A percentile compares a stretch with the other conserved stretches of the same genome.
Conservation (phyloP, 495 filamentous ascomycete species). For the Antarctomyces pellizariae region DNA sequence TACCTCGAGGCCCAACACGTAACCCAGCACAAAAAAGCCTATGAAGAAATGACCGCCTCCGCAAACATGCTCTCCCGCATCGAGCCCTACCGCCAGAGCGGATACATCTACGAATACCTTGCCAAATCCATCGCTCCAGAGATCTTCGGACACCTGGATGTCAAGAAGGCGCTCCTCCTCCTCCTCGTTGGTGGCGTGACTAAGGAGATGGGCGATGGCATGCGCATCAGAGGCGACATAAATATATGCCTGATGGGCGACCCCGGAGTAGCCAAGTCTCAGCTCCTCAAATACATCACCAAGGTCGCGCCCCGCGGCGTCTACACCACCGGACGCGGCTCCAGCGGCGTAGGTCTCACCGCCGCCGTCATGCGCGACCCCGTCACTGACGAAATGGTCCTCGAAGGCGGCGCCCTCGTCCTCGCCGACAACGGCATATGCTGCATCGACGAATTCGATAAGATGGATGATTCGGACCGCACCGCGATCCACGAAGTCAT, state of each 20-base stretch:
- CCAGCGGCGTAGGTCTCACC: conserved; percentile 89
- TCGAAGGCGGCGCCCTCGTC: conserved; percentile 89
- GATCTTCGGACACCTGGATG: conserved; percentile 88
- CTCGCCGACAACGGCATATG: conserved; percentile 95
- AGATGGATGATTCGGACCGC: conserved; percentile 93
- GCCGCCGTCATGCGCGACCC: conserved; percentile 97
- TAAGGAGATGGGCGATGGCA: conserved; percentile 92
- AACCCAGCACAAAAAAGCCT: conserved; percentile 90
- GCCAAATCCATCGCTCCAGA: conserved; percentile 92
- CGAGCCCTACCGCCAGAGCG: conserved; percentile 52
- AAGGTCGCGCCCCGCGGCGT: conserved; percentile 95
- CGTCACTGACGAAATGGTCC: conserved; percentile 95
- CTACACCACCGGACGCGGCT: conserved; percentile 91
- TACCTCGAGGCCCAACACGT: conserved; percentile 90
- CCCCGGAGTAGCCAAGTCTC: conserved; percentile 96
- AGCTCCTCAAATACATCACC: conserved; percentile 90
- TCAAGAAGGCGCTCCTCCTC: conserved; percentile 89
- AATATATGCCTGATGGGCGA: conserved; percentile 99
- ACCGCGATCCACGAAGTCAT: conserved; percentile 99
- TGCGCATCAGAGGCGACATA: conserved; percentile 95
- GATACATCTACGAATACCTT: conserved; percentile 84
- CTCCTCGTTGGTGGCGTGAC: conserved; percentile 90
- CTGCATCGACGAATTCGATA: conserved; percentile 99
- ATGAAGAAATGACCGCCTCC: conserved; percentile 62
- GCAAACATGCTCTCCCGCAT: conserved; percentile 56